Evolutionary conservation across 768 basidiomycete species (phyloP).

Genomic region (Phanerodontia chrysosporium): DNA sequence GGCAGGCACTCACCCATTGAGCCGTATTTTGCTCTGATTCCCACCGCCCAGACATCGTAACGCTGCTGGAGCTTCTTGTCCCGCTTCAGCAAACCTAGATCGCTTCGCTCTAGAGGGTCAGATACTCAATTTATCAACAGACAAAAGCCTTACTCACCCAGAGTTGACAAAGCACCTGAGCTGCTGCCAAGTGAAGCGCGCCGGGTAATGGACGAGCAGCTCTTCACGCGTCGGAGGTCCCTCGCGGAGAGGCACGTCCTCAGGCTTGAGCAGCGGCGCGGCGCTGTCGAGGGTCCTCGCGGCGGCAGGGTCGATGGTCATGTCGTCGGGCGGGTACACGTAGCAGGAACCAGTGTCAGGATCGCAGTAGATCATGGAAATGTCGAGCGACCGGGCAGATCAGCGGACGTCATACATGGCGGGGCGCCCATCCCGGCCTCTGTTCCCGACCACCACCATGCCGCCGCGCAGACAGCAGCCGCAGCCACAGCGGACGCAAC

Average conservation of each 20-base stretch:
- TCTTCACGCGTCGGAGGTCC: conserved; percentile 71
- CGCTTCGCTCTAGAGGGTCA: conserved; percentile 37
- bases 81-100: conserved; percentile 76
- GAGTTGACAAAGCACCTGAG: conserved; percentile 76
- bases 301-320: conserved; percentile 8
- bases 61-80: conserved; percentile 64
- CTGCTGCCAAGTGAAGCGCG: conserved; percentile 72
- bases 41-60: conserved; percentile 56
- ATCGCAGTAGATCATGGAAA: conserved; percentile 14
- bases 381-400: neutral
- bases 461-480: neutral
- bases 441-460: neutral
- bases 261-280: neutral
- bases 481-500: neutral
- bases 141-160: conserved; percentile 42
- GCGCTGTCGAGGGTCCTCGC: neutral
- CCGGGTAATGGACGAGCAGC: conserved; percentile 62
- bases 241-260: conserved; percentile 20
- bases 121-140: neutral
- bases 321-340: conserved; percentile 10
- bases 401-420: neutral
- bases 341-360: conserved; percentile 13
- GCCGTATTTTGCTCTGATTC: conserved; percentile 57
- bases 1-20: conserved; percentile 48
- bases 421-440: neutral